Base-by-base conservation (phyloP, 2,329 filamentous ascomycete species). In the Colletotrichum kahawae region DNA sequence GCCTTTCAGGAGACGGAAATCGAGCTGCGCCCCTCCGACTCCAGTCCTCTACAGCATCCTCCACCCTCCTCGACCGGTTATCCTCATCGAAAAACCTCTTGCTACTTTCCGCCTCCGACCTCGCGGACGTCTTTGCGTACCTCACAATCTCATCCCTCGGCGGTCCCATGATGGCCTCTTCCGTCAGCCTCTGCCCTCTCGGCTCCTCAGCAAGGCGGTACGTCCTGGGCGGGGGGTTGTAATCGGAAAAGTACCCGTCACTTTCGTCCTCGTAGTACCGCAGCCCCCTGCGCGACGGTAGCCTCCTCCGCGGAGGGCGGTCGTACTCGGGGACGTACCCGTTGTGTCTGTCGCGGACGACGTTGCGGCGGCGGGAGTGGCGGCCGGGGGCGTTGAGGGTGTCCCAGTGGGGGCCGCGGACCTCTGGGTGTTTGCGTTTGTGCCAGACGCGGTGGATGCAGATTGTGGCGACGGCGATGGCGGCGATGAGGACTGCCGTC, bases 361-460 rank as follows among this genome's bases (percentile, higher is more conserved):
- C 73, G 24, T 75, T 75, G 16, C 71, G 73, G 13, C 73, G 73
- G 57, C 70, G 69, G n/a, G 43, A 67, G 48, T 51, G 73, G 69
- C 73, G 73, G 21, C 64, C 38, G 21, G 72, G 29, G 21, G 43
- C 21, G 21, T 51, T 43, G 43, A 51, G 43, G n/a, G 43, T 51
- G 16, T 81, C 81, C 82, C 82, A 83, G 21, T 82, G 78, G 8
- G 82, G 79, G 31, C 81, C 78, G 13, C 83, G 79, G 33, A 81
- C 77, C 21, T 78, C 81, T 14, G 80, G 79, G 68, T 82, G 77
- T 24, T 80, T 38, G 56, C 79, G 75, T 75, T 83, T 83, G 34
- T 82, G 82, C 83, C 83, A 85, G 76, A 83, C 77, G 69, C 82
- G 83, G 76, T 82, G 82, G 51, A 82, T 81, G 48, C 83, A 77